Evolutionary conservation across 495 filamentous ascomycete species (phyloP).

Genomic region (Penicillium argentinense): DNA sequence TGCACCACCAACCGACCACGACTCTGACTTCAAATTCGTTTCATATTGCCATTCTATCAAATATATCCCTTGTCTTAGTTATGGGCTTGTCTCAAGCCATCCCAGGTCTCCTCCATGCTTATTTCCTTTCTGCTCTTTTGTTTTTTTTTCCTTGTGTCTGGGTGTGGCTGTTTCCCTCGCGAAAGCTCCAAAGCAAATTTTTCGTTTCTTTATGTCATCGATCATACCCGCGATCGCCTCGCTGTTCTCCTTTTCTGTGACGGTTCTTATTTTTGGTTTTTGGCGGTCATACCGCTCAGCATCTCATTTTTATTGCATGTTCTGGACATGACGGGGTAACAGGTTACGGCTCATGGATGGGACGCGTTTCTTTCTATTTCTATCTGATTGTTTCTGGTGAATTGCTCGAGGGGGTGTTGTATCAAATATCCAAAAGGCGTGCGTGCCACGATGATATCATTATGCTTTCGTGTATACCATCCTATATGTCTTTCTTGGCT

Average conservation of each 20-base stretch:
- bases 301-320: constrained; percentile 3
- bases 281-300: not conserved
- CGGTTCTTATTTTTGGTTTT: constrained; percentile 14
- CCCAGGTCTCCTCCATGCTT: not conserved
- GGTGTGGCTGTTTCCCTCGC: not conserved
- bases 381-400: constrained; percentile 1
- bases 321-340: constrained; percentile 19
- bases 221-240: constrained; percentile 29
- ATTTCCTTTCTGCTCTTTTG: constrained; percentile 1
- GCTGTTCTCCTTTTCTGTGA: constrained; percentile 3
- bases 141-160: not conserved
- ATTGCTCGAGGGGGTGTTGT: constrained; percentile 19
- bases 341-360: constrained; percentile 11
- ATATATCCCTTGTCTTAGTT: constrained; percentile 27
- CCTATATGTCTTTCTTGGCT: not conserved
- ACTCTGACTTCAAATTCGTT: constrained; percentile 12
- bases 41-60: constrained; percentile 20
- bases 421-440: constrained; percentile 25
- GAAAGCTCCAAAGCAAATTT: too few relatives aligned
- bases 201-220: constrained; percentile 14
- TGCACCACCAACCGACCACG: constrained; percentile 17
- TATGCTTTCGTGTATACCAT: constrained; percentile 3
- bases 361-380: constrained; percentile 6
- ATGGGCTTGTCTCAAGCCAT: constrained; percentile 5
- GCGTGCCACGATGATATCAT: constrained; percentile 16